Evolutionary conservation across 768 basidiomycete species (phyloP).

Genomic region (Crucibulum laeve): DNA sequence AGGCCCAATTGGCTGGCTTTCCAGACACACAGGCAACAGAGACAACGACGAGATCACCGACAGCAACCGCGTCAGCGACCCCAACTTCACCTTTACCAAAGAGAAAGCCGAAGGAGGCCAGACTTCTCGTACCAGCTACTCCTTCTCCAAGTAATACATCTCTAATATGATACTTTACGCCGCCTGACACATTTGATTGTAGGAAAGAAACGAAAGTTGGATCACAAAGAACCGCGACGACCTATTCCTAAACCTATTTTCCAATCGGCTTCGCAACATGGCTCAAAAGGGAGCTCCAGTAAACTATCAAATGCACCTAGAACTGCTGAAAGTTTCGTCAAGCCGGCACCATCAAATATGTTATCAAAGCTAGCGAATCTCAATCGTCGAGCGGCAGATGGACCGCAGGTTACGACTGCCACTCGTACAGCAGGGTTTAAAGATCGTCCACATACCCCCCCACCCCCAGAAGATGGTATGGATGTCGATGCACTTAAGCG

Average conservation of each 20-base stretch:
- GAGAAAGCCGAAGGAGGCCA: constrained; percentile 36
- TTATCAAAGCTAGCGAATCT: constrained; percentile 8
- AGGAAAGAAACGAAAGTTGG: constrained; percentile 42
- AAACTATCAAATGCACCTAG: neutral
- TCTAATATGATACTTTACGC: neutral
- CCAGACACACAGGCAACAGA: constrained; percentile 32
- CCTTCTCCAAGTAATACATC: constrained; percentile 59
- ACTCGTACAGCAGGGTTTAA: constrained; percentile 26
- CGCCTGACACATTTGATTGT: neutral
- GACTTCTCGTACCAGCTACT: constrained; percentile 48
- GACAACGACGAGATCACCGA: constrained; percentile 34
- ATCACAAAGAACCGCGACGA: constrained; percentile 12
- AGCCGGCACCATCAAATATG: constrained; percentile 9
- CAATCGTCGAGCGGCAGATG: constrained; percentile 2
- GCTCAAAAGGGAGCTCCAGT: too few species aligned
- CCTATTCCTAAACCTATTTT: neutral
- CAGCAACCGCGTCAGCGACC: neutral
- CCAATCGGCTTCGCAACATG: neutral
- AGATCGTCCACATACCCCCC: constrained; percentile 26
- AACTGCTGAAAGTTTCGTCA: constrained; percentile 6
- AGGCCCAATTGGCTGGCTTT: neutral
- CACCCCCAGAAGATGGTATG: constrained; percentile 5
- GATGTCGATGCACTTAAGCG: constrained; percentile 19
- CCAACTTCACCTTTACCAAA: constrained; percentile 36
- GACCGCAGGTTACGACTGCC: constrained; percentile 4